Percentiles rank a stretch among this genome's conserved stretches.
These are phyloP conservation scores for Eucalyptus pauciflora DNA, from an alignment of 345 rosid genomes.

Conservation along the genomic window DNA sequence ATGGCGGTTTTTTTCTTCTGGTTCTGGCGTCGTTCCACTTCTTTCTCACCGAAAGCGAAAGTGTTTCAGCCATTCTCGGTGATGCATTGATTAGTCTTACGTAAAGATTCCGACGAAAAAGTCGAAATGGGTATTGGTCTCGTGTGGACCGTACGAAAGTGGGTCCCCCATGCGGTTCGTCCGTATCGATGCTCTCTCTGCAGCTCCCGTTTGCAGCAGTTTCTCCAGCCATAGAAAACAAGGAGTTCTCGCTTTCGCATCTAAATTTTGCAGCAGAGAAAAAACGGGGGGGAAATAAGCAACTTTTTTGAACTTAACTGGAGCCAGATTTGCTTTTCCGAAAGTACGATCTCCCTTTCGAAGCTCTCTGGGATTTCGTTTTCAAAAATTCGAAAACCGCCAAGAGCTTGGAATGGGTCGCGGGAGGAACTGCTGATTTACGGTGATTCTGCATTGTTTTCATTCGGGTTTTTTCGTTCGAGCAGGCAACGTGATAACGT, in stretches of 20 bases:
- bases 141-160: neutral
- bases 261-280: neutral
- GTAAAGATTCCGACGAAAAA: neutral
- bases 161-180: neutral
- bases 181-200: neutral
- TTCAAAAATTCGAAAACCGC: neutral
- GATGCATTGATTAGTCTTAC: neutral
- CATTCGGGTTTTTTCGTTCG: neutral
- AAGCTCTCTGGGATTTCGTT: neutral
- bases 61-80: neutral
- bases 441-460: neutral
- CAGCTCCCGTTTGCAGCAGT: neutral
- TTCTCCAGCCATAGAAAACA: neutral
- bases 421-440: neutral
- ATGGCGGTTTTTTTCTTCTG: neutral
- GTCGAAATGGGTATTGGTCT: neutral
- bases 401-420: neutral
- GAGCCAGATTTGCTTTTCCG: neutral
- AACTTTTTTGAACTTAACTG: neutral
- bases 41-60: neutral
- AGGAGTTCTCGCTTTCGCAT: neutral
- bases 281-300: neutral
- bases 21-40: neutral
- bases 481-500: neutral
- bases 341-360: neutral